Conservation (phyloP, 768 basidiomycete species). For the Mycena floridula region DNA sequence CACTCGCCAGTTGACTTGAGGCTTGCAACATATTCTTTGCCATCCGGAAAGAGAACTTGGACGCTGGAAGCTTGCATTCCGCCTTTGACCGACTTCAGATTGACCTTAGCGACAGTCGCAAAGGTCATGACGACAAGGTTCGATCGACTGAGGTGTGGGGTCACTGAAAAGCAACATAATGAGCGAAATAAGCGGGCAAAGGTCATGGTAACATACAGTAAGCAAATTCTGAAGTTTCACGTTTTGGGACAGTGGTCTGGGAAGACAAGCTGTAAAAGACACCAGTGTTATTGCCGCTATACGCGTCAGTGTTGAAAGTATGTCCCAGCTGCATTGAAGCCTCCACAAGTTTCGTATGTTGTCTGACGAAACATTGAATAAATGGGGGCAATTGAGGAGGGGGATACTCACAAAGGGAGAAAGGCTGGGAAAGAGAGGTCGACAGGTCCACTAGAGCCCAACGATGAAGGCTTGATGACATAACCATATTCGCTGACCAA, state of each 20-base stretch:
- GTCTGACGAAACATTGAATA: conserved; percentile 9
- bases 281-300: conserved; percentile 22
- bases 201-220: conserved; percentile 16
- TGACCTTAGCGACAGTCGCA: conserved; percentile 18
- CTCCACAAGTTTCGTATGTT: conserved; percentile 23
- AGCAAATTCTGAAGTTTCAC: conserved; percentile 25
- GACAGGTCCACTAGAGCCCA: conserved; percentile 20
- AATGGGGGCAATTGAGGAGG: background rate
- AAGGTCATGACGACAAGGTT: conserved; percentile 20
- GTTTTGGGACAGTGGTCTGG: conserved; percentile 12
- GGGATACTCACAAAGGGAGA: conserved; percentile 18
- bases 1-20: conserved; percentile 17
- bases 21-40: conserved; percentile 11
- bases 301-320: conserved; percentile 20
- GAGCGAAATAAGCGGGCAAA: background rate
- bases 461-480: conserved; percentile 14
- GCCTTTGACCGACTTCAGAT: conserved; percentile 10
- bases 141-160: conserved; percentile 15
- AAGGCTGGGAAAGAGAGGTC: conserved; percentile 24
- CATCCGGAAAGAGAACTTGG: conserved; percentile 20
- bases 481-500: conserved; percentile 18
- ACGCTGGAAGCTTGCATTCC: conserved; percentile 17
- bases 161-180: conserved; percentile 12
- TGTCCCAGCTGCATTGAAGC: conserved; percentile 27
- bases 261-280: conserved; percentile 22